Evolutionary conservation across 2,329 filamentous ascomycete genomes (phyloP).

Genomic region (Verticillium tricorpus): DNA sequence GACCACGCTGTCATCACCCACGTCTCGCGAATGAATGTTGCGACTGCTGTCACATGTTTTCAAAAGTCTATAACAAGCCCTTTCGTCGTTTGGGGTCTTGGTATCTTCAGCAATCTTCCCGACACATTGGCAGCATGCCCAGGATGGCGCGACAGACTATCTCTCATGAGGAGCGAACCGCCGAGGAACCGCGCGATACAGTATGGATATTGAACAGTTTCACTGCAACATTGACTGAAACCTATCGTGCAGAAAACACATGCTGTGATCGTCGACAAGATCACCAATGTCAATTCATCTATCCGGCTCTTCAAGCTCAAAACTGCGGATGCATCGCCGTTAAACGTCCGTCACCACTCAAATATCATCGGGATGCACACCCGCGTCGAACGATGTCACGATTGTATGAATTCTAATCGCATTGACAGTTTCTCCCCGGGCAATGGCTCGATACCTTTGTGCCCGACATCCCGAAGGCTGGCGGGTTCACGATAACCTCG

Average conservation of each 20-base stretch:
- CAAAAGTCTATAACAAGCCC: not conserved
- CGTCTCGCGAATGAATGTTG: not conserved
- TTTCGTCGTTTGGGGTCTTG: not conserved
- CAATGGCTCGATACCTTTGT: conserved; percentile 87
- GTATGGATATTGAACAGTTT: conserved; percentile 22
- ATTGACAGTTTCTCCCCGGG: conserved; percentile 65
- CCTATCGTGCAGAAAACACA: conserved; percentile 45
- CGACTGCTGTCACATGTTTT: not conserved
- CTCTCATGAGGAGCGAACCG: conserved; percentile 66
- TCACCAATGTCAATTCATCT: conserved; percentile 61
- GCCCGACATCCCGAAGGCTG: conserved; percentile 63
- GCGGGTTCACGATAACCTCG: conserved; percentile 86
- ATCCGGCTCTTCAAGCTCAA: conserved; percentile 65
- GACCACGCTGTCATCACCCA: too few species aligned
- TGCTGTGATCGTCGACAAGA: conserved; percentile 51
- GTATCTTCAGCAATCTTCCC: not conserved
- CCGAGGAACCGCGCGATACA: conserved; percentile 64
- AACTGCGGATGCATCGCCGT: not conserved
- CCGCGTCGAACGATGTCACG: not conserved
- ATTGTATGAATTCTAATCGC: conserved; percentile 10
- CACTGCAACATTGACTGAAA: not conserved
- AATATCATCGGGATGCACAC: not conserved
- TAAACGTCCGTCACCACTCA: not conserved
- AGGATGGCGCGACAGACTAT: conserved; percentile 11
- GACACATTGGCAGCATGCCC: not conserved